Evolutionary conservation across 306 rosid species (phyloP), one percentile per base, ranked within the genome.

Genomic region (Fragaria vesca): DNA sequence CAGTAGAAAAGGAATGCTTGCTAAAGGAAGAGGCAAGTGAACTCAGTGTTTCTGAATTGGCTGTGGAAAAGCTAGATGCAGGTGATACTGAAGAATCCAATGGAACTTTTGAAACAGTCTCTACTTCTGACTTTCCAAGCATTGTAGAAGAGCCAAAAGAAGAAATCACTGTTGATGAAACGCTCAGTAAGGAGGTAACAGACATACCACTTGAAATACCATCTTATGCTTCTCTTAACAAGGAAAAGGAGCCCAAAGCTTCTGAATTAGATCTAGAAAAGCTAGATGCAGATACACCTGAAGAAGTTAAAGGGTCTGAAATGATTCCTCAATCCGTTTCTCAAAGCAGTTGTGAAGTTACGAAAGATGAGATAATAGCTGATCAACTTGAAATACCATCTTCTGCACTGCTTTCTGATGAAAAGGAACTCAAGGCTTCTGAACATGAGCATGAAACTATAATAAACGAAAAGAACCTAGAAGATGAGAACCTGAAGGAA

Each of bases 1-100:
- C 61, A 62, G 76, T 17, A 68, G 84, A 66, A 76, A 81, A 80
- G 77, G 63, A 54, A 16, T 40, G 67, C 65, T 60, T 69, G 71
- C 66, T 47, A 12, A 40, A 38, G 38, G 85, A 78, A 71, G 60
- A 40, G 50, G 43, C 75, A 8, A 48, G 20, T 36, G 76, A 55
- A 54, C 16, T 69, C 58, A 17, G 61, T 75, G 43, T 52, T 62
- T 74, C 52, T 6, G 83, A 83, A 30, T 7, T 50, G 46, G 6
- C 52, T 13, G 17, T 5, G 21, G 76, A 80, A 57, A 71, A 69
- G 71, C 26, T 40, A 61, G 75, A 76, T 52, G 80, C 54, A 46
- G 60, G 48, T 60, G 80, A 73, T 28, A 18, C 75, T 51, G 62
- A 74, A 74, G 80, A 52, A 38, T 73, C 58, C 28, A 60, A 54